Base-by-base conservation (phyloP, 2,329 filamentous ascomycete genomes). In the Amphichorda felina region DNA sequence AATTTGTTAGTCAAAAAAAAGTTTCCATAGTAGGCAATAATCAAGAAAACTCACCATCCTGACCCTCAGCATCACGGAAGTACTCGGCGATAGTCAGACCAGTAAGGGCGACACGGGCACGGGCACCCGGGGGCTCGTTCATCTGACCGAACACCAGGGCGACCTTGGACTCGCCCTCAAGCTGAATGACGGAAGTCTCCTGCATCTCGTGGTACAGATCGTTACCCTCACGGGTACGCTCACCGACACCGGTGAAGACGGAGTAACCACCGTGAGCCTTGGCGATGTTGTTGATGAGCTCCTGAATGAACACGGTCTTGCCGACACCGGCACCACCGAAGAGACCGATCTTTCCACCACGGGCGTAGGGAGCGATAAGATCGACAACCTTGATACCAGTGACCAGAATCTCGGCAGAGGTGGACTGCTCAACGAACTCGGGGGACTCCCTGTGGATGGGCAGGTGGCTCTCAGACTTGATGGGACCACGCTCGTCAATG, bases 121-220 rank as follows among this genome's bases (percentile, higher is more conserved):
- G 91, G 60, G 91, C 91, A 77, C 91, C 91, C 47, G 91, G 91
- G 64, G 91, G 91, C 75, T 98, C 91, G 79, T 98, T 98, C 91
- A 98, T 98, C 77, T 98, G 91, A 77, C 91, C 91, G 72, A 98
- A 98, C 52, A 98, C 91, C 52, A 98, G 74, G 47, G 91, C 86
- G 73, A 96, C 91, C 82, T 98, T 98, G 66, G 91, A 96, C 58
- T 95, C 89, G 68, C 91, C 91, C 49, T 98, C 91, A 50, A 98
- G 86, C 69, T 98, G 80, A 69, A 98, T 98, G 77, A 98, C 91
- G 60, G 84, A 86, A 52, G 91, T 98, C 74, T 98, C 89, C 76
- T 96, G 91, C 91, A 98, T 98, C 79, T 98, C 91, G 73, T 98
- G 89, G 82, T 98, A 98, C 76, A 98, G 69, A 81, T 98, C 91